Conservation (phyloP, 371 early-diverging fungal species). For the Mortierella polycephala region DNA sequence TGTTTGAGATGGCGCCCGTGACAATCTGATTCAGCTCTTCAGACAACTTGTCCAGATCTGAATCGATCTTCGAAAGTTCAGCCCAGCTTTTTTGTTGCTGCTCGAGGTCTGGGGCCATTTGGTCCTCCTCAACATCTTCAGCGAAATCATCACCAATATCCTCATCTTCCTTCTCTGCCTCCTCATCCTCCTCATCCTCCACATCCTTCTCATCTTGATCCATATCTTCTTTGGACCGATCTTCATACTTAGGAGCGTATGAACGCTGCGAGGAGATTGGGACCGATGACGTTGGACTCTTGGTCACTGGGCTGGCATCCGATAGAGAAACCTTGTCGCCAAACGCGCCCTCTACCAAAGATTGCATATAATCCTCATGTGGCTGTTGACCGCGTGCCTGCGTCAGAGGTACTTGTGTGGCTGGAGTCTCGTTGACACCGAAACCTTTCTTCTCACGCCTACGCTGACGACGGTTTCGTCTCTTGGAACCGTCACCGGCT, state of each 20-base stretch:
- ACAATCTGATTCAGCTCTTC: conserved; percentile 33
- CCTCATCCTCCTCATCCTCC: conserved; percentile 14
- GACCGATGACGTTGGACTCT: background rate
- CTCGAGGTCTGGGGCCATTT: conserved; percentile 15
- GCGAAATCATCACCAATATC: too few species aligned
- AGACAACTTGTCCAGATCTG: conserved; percentile 9
- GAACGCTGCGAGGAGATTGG: background rate
- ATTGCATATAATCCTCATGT: conserved; percentile 21
- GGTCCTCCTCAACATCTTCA: conserved; percentile 17
- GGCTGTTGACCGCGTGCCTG: conserved; percentile 7
- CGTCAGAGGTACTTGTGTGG: background rate
- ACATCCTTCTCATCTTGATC: background rate
- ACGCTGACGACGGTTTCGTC: conserved; percentile 20
- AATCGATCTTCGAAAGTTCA: conserved; percentile 31
- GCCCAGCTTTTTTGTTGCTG: conserved; percentile 18
- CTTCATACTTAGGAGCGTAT: conserved; percentile 3
- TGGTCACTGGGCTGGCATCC: background rate
- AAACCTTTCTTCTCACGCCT: conserved; percentile 4
- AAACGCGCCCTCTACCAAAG: conserved; percentile 23
- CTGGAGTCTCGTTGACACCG: conserved; percentile 5
- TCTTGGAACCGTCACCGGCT: conserved; percentile 1
- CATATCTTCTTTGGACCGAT: background rate
- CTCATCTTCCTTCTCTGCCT: conserved; percentile 5
- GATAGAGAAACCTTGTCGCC: background rate
- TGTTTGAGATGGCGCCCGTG: conserved; percentile 26